A percentile compares a stretch with the other conserved stretches of the same genome.
Evolutionary conservation across 148 eudicot species (phyloP).

Genomic region (Silene latifolia): DNA sequence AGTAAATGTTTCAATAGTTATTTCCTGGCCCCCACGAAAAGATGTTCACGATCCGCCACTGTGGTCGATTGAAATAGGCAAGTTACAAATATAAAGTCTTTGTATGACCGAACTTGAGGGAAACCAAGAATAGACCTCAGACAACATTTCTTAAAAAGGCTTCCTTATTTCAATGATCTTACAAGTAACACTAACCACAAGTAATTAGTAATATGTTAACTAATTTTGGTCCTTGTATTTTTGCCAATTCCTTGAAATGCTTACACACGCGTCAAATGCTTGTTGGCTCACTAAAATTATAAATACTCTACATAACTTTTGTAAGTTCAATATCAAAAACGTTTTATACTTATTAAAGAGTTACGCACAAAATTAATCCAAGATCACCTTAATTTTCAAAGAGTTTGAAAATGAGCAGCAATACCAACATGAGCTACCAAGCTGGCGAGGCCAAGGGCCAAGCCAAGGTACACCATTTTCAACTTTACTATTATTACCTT

Average conservation of each 20-base stretch:
- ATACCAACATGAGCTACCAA: constrained; percentile 17
- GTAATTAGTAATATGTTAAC: background rate
- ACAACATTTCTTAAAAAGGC: background rate
- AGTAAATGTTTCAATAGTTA: too few relatives aligned
- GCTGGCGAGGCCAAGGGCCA: constrained; percentile 30
- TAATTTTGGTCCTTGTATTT: background rate
- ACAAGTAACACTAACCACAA: constrained; percentile 6
- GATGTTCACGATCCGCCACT: too few relatives aligned
- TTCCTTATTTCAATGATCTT: constrained; percentile 11
- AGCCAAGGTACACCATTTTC: constrained; percentile 12
- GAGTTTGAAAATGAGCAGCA: constrained; percentile 20
- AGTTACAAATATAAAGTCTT: too few relatives aligned
- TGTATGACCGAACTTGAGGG: background rate
- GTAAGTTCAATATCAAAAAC: background rate
- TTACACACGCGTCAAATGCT: background rate
- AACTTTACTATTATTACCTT: background rate
- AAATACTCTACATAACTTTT: background rate
- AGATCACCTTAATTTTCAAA: background rate
- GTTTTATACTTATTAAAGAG: background rate
- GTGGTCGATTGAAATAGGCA: too few relatives aligned
- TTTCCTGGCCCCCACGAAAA: too few relatives aligned
- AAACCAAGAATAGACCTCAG: background rate
- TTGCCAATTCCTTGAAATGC: background rate
- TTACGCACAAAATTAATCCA: background rate
- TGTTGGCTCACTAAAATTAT: background rate